Evolutionary conservation across 768 basidiomycete species (phyloP), one percentile per base, ranked within the genome.

Genomic region (Aureoboletus auriporus): DNA sequence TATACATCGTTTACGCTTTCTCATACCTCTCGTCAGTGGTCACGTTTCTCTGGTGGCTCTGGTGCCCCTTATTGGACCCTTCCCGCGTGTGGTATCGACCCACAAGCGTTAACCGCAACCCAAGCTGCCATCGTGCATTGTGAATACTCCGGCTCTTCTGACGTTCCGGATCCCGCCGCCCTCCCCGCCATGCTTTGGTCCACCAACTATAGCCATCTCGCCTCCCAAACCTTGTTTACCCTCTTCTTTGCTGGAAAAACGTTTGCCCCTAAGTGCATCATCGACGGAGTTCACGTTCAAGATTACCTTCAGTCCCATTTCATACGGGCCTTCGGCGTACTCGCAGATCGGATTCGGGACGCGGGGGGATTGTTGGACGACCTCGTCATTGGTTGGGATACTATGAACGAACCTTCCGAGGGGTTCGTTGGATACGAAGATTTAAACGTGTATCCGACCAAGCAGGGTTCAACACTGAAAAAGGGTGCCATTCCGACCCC

Each of bases 121-220:
- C 85, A 89, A 61, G 77, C 90, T 8, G 85, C 93, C 30, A 81
- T 94, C 44, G 58, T 99, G 8, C 93, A 98, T 64, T 84, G 79
- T 67, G 94, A 98, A 70, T 98, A 91, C 67, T 86, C 91, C 0
- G 60, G 73, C 1, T 1, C 49, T 1, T 68, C 84, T 0, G 74
- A 76, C 39, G 60, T 67, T 0, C 77, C 90, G 5, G 75, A 86
- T 55, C 93, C 95, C 0, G 75, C 80, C 3, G 64, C 78, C 0
- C 76, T 93, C 52, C 95, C 96, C 6, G 82, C 87, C 41, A 99
- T 99, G 96, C 80, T 93, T 52, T 99, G 96, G 96, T 82, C 84
- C 7, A 97, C 95, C 23, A 97, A 98, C 63, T 97, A 97, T 62
- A 83, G 88, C 36, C 89, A 88, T 14, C 83, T 97, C 27, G 80